These are phyloP conservation scores for Huntiella omanensis DNA, from an alignment of 2,329 filamentous ascomycete genomes.

Conservation along the genomic window DNA sequence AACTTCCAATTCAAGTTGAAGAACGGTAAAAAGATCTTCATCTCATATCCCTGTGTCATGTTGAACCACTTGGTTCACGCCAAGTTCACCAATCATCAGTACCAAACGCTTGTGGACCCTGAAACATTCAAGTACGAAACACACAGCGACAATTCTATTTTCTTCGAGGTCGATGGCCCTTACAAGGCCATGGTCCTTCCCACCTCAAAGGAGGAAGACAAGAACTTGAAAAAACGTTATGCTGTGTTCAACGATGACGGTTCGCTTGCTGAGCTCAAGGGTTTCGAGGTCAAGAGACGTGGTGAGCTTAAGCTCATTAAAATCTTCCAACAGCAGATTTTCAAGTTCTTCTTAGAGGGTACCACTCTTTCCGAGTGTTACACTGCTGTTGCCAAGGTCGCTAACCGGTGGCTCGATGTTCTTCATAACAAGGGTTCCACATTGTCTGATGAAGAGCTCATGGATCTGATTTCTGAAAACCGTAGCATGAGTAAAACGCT, in stretches of 20 bases:
- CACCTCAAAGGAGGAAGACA: constrained; percentile 96
- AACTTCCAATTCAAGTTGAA: constrained; percentile 90
- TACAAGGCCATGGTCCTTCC: constrained; percentile 96
- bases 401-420: constrained; percentile 93
- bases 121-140: constrained; percentile 80
- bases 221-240: constrained; percentile 98
- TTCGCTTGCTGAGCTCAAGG: constrained; percentile 84
- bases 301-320: constrained; percentile 98
- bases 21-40: constrained; percentile 87
- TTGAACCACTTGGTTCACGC: constrained; percentile 92
- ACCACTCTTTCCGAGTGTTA: constrained; percentile 79
- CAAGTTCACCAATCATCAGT: constrained; percentile 92
- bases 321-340: constrained; percentile 97
- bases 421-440: constrained; percentile 75
- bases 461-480: constrained; percentile 99
- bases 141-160: constrained; percentile 96
- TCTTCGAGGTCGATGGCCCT: constrained; percentile 96
- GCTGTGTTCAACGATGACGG: constrained; percentile 98
- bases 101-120: constrained; percentile 71
- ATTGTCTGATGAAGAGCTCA: constrained; percentile 86
- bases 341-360: constrained; percentile 97
- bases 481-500: constrained; percentile 94
- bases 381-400: constrained; percentile 75
- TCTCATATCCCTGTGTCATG: constrained; percentile 98
- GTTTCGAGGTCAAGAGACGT: constrained; percentile 92